Percentiles rank a stretch among this genome's conserved stretches.
Conservation (phyloP, 2,329 filamentous ascomycete species). For the Cladosporium halotolerans region DNA sequence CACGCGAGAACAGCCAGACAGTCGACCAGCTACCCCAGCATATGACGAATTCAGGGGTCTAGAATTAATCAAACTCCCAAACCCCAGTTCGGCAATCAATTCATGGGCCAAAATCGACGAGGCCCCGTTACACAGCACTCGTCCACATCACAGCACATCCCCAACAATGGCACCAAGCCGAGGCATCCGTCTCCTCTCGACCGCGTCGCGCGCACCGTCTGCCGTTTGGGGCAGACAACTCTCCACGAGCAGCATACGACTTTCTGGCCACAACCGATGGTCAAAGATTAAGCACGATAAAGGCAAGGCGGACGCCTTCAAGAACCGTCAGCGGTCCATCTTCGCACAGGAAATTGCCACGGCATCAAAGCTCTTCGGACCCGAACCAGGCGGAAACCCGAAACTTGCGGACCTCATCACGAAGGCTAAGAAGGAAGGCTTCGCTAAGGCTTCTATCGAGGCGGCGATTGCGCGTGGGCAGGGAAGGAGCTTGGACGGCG, state of each 20-base stretch:
- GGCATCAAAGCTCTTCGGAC: slow-evolving; percentile 72
- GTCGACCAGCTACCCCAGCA: neutral
- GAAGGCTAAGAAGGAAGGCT: slow-evolving; percentile 75
- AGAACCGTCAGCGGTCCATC: slow-evolving; percentile 61
- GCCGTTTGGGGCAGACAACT: slow-evolving; percentile 5
- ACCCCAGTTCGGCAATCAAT: neutral
- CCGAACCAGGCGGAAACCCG: slow-evolving; percentile 67
- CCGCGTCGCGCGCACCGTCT: neutral
- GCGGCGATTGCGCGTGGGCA: slow-evolving; percentile 81
- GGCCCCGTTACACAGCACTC: neutral
- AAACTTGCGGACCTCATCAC: slow-evolving; percentile 66
- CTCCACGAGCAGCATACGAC: slow-evolving; percentile 12
- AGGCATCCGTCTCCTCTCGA: slow-evolving; percentile 15
- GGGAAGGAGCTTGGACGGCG: slow-evolving; percentile 69
- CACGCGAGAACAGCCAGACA: slow-evolving; percentile 3
- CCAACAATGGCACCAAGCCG: slow-evolving; percentile 28
- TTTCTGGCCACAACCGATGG: slow-evolving; percentile 84
- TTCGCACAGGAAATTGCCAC: slow-evolving; percentile 68
- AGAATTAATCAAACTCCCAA: neutral
- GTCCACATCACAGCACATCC: neutral
- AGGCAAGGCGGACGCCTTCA: slow-evolving; percentile 73
- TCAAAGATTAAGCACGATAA: slow-evolving; percentile 96
- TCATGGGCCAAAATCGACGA: neutral
- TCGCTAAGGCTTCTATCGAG: slow-evolving; percentile 81
- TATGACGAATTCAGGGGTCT: slow-evolving; percentile 7